Evolutionary conservation across 176 grass and related monocot genomes (phyloP).

Genomic region (Juncus inflexus): DNA sequence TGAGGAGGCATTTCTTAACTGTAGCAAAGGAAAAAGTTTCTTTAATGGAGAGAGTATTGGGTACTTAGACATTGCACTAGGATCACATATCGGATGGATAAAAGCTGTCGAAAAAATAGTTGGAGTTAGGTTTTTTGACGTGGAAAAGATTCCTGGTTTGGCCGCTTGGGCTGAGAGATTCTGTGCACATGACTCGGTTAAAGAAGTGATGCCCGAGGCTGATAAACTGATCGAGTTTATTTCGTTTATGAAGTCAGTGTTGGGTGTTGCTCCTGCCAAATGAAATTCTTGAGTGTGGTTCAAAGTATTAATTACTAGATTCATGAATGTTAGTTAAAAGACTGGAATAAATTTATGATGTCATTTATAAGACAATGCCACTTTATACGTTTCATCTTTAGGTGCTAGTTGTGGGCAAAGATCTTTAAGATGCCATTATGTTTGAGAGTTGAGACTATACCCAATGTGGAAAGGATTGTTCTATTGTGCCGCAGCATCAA

Average conservation of each 20-base stretch:
- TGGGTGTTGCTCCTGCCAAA: background rate
- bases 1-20: slow-evolving; percentile 30
- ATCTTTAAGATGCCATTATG: no score
- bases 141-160: slow-evolving; percentile 33
- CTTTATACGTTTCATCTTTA: no score
- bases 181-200: slow-evolving; percentile 27
- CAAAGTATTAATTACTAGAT: no score
- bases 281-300: no score
- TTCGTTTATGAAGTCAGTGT: background rate
- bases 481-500: no score
- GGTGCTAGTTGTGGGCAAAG: no score
- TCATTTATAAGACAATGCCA: no score
- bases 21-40: slow-evolving; percentile 25
- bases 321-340: no score
- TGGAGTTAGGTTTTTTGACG: slow-evolving; percentile 33
- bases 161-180: slow-evolving; percentile 48
- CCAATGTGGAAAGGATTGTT: no score
- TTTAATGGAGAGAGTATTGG: slow-evolving; percentile 60
- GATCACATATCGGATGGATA: slow-evolving; percentile 31
- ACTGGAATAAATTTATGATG: no score
- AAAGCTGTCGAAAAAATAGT: slow-evolving; percentile 20
- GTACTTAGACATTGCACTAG: slow-evolving; percentile 45
- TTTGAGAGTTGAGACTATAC: no score
- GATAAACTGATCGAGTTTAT: slow-evolving; percentile 34
- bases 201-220: slow-evolving; percentile 38